Percentiles rank a stretch among this genome's conserved stretches.
phyloP scores from a whole-genome alignment of 176 grass and related monocot species.

The Avena sativa region DNA sequence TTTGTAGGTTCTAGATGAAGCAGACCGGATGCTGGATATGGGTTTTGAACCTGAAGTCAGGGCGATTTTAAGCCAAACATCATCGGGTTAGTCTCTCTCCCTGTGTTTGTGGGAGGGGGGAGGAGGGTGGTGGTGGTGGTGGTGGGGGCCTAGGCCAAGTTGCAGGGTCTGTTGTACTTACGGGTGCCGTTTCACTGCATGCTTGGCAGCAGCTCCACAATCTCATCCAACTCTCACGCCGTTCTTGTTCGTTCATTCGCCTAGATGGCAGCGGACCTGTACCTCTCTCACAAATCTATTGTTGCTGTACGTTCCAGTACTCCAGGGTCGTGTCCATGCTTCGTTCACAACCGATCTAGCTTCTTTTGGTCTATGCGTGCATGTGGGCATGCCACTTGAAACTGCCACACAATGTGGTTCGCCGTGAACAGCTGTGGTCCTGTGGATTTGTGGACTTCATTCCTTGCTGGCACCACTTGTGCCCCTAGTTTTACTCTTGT shows the following conservation, averaged over 20 bases:
- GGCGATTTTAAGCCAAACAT: slow-evolving; percentile 92
- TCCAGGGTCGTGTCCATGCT: not conserved
- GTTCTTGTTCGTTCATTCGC: not conserved
- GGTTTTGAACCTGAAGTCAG: slow-evolving; percentile 99
- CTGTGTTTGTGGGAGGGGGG: not conserved
- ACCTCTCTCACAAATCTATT: not conserved
- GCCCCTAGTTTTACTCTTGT: not conserved
- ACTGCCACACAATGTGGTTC: not conserved
- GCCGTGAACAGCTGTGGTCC: not conserved
- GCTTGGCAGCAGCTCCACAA: not conserved
- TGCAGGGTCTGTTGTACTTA: not conserved
- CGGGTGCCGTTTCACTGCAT: not conserved
- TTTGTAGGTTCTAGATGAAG: slow-evolving; percentile 96
- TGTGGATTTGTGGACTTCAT: slow-evolving; percentile 4
- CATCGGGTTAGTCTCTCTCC: slow-evolving; percentile 63
- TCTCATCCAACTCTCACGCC: not conserved
- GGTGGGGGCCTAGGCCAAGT: not conserved
- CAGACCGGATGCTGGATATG: slow-evolving; percentile 98
- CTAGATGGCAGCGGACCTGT: not conserved
- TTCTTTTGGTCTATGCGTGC: not conserved
- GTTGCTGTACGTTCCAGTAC: not conserved
- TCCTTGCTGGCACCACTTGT: not conserved
- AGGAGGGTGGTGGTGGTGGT: not conserved
- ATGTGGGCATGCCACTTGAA: not conserved
- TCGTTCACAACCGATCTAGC: not conserved